Conservation (phyloP, 2,329 filamentous ascomycete species). For the Teratosphaeria epicoccoides region DNA sequence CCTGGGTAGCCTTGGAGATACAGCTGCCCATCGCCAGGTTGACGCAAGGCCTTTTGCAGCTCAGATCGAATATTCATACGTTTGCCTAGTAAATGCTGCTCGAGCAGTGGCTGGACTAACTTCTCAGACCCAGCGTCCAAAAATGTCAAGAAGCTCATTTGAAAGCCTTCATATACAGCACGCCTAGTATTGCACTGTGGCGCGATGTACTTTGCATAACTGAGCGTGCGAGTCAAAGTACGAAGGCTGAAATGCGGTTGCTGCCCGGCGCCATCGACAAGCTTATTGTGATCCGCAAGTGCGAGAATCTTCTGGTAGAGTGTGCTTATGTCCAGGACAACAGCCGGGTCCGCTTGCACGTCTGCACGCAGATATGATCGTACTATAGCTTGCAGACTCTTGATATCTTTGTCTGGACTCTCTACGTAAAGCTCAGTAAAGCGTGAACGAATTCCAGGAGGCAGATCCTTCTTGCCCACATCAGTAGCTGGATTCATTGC, state of each 20-base stretch:
- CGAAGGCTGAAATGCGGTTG: conserved; percentile 94
- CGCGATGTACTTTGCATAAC: conserved; percentile 76
- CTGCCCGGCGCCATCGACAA: conserved; percentile 92
- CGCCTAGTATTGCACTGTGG: conserved; percentile 75
- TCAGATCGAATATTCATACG: conserved; percentile 60
- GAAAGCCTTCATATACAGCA: conserved; percentile 87
- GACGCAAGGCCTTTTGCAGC: conserved; percentile 65
- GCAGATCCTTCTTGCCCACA: conserved; percentile 88
- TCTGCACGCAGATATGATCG: conserved; percentile 69
- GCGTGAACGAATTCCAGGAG: conserved; percentile 73
- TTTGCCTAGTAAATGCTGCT: conserved; percentile 65
- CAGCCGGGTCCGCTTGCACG: conserved; percentile 59
- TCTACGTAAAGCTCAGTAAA: conserved; percentile 95
- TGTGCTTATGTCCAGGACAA: conserved; percentile 69
- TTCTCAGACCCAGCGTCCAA: conserved; percentile 73
- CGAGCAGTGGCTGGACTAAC: conserved; percentile 66
- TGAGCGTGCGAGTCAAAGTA: conserved; percentile 80
- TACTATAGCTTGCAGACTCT: conserved; percentile 80
- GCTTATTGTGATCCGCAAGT: conserved; percentile 65
- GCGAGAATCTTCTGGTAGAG: conserved; percentile 83
- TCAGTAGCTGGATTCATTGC: conserved; percentile 99
- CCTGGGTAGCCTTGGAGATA: conserved; percentile 54
- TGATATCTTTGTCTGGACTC: conserved; percentile 75
- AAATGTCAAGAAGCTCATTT: conserved; percentile 93
- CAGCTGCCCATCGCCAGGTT: conserved; percentile 61